These are phyloP conservation scores for Bisporella sp. DNA, from an alignment of 2,329 filamentous ascomycete genomes.

Conservation along the genomic window DNA sequence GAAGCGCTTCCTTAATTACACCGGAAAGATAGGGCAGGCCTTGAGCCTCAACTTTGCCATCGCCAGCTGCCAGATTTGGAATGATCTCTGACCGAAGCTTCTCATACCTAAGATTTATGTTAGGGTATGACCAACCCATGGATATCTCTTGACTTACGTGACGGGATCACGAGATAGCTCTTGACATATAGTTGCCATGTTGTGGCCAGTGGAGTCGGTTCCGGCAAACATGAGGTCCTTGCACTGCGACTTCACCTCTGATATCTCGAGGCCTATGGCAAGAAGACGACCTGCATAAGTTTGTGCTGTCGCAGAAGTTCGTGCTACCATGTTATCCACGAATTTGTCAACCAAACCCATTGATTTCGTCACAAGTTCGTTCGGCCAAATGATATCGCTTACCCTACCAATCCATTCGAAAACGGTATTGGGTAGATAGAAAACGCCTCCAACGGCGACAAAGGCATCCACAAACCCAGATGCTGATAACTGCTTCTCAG, in stretches of 20 bases:
- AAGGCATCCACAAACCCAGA: conserved; percentile 45
- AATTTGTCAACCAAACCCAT: conserved; percentile 35
- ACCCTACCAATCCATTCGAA: conserved; percentile 29
- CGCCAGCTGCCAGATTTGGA: conserved; percentile 11
- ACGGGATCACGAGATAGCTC: conserved; percentile 35
- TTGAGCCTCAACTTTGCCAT: conserved; percentile 24
- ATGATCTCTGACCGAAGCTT: conserved; percentile 30
- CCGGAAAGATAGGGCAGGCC: conserved; percentile 38
- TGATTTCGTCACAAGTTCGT: conserved; percentile 28
- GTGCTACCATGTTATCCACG: conserved; percentile 31
- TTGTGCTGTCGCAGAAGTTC: conserved; percentile 26
- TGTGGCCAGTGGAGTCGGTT: conserved; percentile 46
- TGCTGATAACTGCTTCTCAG: conserved; percentile 31
- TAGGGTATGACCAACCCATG: not conserved
- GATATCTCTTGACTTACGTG: conserved; percentile 23
- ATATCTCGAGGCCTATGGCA: conserved; percentile 32
- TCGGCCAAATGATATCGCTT: conserved; percentile 30
- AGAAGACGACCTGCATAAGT: conserved; percentile 43
- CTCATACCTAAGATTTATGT: conserved; percentile 21
- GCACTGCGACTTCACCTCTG: conserved; percentile 42
- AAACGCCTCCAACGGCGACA: conserved; percentile 47
- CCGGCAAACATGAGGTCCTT: conserved; percentile 50
- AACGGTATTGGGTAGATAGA: conserved; percentile 39
- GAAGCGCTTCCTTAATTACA: conserved; percentile 42
- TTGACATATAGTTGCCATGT: conserved; percentile 40